Conservation (phyloP, 768 basidiomycete genomes). For the Russula lepida region DNA sequence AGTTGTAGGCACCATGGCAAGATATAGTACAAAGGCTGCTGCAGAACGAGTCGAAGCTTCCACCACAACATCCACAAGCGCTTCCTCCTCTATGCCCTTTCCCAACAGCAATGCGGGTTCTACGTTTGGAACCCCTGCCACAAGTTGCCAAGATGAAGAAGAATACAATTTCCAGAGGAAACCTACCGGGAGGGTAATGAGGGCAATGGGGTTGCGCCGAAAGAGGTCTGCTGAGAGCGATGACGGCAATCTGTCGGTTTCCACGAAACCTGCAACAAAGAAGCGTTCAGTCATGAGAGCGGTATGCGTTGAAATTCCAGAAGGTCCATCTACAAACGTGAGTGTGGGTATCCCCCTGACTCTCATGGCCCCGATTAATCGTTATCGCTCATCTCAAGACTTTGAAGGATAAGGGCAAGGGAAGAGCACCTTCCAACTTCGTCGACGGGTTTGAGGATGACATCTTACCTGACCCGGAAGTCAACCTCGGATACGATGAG, state of each 20-base stretch:
- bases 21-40: background rate
- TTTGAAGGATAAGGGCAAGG: constrained; percentile 17
- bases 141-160: constrained; percentile 17
- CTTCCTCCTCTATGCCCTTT: constrained; percentile 13
- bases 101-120: constrained; percentile 16
- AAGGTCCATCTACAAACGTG: background rate
- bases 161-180: constrained; percentile 24
- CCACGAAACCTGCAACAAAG: constrained; percentile 20
- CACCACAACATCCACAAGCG: constrained; percentile 9
- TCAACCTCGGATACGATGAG: constrained; percentile 25
- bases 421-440: background rate
- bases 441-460: background rate
- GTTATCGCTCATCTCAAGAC: constrained; percentile 14
- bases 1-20: background rate
- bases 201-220: constrained; percentile 2
- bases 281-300: constrained; percentile 17
- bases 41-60: constrained; percentile 5
- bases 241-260: constrained; percentile 31
- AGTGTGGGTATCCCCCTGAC: constrained; percentile 17
- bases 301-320: constrained; percentile 24
- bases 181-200: constrained; percentile 18
- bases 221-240: constrained; percentile 27
- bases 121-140: constrained; percentile 8
- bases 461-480: constrained; percentile 46
- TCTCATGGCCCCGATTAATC: background rate